Percentiles rank a stretch among this genome's conserved stretches.
Evolutionary conservation across 495 filamentous ascomycete genomes (phyloP).

Genomic region (Hypoxylon cercidicola): DNA sequence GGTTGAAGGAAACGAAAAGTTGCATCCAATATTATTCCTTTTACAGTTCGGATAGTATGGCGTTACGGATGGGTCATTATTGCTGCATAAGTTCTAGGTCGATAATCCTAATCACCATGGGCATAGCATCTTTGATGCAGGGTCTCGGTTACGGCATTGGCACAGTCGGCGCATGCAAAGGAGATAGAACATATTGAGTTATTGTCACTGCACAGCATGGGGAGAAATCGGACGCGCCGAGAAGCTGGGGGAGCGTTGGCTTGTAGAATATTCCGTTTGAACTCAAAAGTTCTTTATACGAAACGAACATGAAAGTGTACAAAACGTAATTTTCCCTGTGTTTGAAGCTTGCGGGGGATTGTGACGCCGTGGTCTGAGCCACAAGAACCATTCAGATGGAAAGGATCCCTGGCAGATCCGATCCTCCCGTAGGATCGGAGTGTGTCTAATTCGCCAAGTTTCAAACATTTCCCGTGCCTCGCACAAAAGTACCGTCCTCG

Average conservation of each 20-base stretch:
- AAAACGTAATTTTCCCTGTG: not conserved
- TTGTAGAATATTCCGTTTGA: constrained; percentile 12
- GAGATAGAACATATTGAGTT: constrained; percentile 8
- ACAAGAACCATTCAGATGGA: not conserved
- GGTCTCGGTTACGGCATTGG: constrained; percentile 8
- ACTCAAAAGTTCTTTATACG: constrained; percentile 15
- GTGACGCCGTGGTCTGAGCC: constrained; percentile 4
- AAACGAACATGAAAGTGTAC: constrained; percentile 17
- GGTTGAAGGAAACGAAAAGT: constrained; percentile 11
- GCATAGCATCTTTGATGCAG: constrained; percentile 19
- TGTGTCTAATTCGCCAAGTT: not conserved
- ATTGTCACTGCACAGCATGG: not conserved
- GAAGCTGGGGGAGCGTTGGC: constrained; percentile 3
- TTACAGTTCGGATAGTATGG: constrained; percentile 27
- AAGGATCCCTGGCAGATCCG: constrained; percentile 3
- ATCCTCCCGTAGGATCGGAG: constrained; percentile 17
- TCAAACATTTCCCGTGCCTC: not conserved
- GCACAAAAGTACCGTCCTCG: too few relatives aligned
- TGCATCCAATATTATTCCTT: constrained; percentile 15
- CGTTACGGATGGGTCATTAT: constrained; percentile 26
- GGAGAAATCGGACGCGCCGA: not conserved
- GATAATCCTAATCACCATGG: constrained; percentile 7
- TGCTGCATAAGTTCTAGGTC: constrained; percentile 4
- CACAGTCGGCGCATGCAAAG: not conserved
- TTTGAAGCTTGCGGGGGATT: constrained; percentile 1